phyloP scores from a whole-genome alignment of 306 rosid species.

The Lablab purpureus region DNA sequence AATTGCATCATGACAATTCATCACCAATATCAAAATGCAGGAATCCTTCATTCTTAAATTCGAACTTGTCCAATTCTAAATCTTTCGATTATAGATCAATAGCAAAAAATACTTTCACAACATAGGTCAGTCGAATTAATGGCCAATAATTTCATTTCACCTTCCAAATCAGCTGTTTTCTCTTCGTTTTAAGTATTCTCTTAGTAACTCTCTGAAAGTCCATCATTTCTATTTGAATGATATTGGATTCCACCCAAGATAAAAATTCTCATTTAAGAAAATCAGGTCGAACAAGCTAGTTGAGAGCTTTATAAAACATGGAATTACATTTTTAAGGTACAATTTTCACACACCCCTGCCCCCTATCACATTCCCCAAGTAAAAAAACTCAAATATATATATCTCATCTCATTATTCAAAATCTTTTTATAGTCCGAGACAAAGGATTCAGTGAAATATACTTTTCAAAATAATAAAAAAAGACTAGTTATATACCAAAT shows the following conservation, averaged over 20 bases:
- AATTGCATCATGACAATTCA: conserved; percentile 13
- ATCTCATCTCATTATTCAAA: conserved; percentile 5
- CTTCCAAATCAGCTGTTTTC: conserved; percentile 27
- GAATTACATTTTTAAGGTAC: conserved; percentile 25
- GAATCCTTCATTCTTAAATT: conserved; percentile 9
- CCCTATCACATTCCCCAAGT: conserved; percentile 20
- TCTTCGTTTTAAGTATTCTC: conserved; percentile 28
- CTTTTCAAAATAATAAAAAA: background rate
- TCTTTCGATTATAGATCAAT: background rate
- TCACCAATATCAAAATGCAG: conserved; percentile 11
- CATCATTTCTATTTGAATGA: conserved; percentile 15
- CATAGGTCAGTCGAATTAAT: conserved; percentile 30
- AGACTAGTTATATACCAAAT: conserved; percentile 68
- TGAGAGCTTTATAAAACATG: conserved; percentile 27
- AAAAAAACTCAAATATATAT: conserved; percentile 1
- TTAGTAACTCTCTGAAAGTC: conserved; percentile 20
- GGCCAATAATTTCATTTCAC: conserved; percentile 36
- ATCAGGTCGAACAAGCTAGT: conserved; percentile 20
- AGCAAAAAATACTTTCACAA: background rate
- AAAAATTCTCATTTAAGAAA: background rate
- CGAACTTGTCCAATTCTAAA: conserved; percentile 18
- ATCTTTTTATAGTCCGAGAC: conserved; percentile 12
- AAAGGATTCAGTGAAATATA: conserved; percentile 27
- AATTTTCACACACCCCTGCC: conserved; percentile 6
- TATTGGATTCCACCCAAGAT: conserved; percentile 36